A percentile compares a stretch with the other conserved stretches of the same genome.
phyloP scores from a whole-genome alignment of 1,284 basidiomycete species.

The Phellinidium pouzarii region DNA sequence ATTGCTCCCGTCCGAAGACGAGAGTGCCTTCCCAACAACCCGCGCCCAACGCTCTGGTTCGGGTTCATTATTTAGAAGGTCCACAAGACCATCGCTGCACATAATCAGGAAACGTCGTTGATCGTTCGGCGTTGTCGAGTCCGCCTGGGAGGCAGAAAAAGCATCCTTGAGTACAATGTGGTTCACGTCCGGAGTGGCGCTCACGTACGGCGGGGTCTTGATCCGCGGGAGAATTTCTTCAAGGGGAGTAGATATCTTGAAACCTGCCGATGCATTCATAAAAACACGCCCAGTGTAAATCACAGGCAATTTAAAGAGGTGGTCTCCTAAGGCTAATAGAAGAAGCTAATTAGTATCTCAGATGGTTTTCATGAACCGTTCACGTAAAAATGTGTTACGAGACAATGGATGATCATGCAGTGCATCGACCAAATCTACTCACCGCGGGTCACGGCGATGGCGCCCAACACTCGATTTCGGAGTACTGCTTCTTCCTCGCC shows the following conservation, averaged over 20 bases:
- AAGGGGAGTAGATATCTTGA: slow-evolving; percentile 20
- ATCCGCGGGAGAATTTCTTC: slow-evolving; percentile 31
- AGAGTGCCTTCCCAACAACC: slow-evolving; percentile 4
- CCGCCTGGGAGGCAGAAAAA: neutral
- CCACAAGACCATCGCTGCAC: slow-evolving; percentile 48
- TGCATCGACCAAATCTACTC: no score
- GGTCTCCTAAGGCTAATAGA: slow-evolving; percentile 31
- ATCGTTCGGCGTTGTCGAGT: neutral
- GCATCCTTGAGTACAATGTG: slow-evolving; percentile 30
- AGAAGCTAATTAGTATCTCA: neutral
- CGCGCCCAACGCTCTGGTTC: slow-evolving; percentile 22
- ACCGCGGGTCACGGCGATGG: slow-evolving; percentile 31
- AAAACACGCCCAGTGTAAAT: slow-evolving; percentile 30
- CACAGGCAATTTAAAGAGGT: slow-evolving; percentile 30
- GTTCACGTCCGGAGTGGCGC: slow-evolving; percentile 42
- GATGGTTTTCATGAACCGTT: no score
- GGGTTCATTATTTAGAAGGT: slow-evolving; percentile 14
- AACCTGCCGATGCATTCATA: slow-evolving; percentile 24
- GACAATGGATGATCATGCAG: no score
- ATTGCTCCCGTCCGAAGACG: neutral
- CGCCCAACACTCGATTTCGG: slow-evolving; percentile 27
- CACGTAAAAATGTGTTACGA: no score
- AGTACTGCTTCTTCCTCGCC: slow-evolving; percentile 26
- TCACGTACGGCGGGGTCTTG: slow-evolving; percentile 54
- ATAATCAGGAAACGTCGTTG: slow-evolving; percentile 38